Percentiles rank a stretch among this genome's conserved stretches.
phyloP scores from a whole-genome alignment of 1,284 basidiomycete species.

The Gomphus bonarii region DNA sequence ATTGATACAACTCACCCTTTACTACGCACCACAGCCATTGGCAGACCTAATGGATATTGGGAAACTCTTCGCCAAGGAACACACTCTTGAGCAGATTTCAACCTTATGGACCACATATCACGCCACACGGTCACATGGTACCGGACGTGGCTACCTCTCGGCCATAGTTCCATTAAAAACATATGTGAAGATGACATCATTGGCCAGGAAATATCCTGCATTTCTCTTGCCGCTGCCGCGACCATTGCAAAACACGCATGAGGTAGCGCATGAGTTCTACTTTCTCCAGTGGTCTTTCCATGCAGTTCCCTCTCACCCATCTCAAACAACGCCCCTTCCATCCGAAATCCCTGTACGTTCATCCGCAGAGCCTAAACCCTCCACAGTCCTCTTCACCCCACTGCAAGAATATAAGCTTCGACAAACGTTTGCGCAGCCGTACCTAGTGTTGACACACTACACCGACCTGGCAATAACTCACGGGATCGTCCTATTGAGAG shows the following conservation, averaged over 20 bases:
- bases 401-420: conserved; percentile 91
- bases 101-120: conserved; percentile 89
- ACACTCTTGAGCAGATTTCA: conserved; percentile 63
- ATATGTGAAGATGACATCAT: conserved; percentile 61
- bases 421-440: conserved; percentile 82
- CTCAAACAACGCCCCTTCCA: conserved; percentile 29
- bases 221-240: conserved; percentile 77
- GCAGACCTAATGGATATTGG: conserved; percentile 71
- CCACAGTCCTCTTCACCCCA: conserved; percentile 86
- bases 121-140: conserved; percentile 61
- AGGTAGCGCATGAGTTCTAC: conserved; percentile 74
- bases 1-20: conserved; percentile 5
- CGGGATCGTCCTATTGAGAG: conserved; percentile 78
- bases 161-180: conserved; percentile 64
- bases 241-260: conserved; percentile 21
- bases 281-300: conserved; percentile 83
- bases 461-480: conserved; percentile 81
- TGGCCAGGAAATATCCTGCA: conserved; percentile 52
- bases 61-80: conserved; percentile 56
- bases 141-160: conserved; percentile 74
- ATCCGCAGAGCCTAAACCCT: conserved; percentile 29
- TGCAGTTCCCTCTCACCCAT: conserved; percentile 45
- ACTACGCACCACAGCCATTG: conserved; percentile 49
- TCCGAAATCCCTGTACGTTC: conserved; percentile 18
- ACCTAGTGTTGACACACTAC: conserved; percentile 86